Base-by-base conservation (phyloP, 257 asterid genomes). In the Nicotiana tabacum region DNA sequence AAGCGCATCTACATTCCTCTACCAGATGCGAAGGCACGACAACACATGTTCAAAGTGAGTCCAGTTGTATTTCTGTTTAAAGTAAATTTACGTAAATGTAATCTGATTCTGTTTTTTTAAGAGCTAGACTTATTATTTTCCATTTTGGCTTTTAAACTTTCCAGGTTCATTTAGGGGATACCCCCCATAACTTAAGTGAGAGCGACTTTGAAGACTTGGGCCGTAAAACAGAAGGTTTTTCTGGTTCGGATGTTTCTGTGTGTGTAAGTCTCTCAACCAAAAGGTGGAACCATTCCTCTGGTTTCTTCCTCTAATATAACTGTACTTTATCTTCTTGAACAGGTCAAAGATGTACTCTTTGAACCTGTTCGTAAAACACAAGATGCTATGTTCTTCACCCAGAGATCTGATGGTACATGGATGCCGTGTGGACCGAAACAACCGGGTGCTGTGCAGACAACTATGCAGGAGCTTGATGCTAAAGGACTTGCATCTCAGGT, bases 311-410 rank as follows among this genome's bases (percentile, higher is more conserved):
- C 27, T 85, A 61, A 67, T 61, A 30, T 30, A 5, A 29, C n/a
- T 65, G 3, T 17, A 12, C 70, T 13, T 65, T 39, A 72, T 61
- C 64, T 83, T 81, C 70, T 84, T 56, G 66, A 33, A 87, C 83
- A 96, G 99, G 99, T 96, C 57, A 96, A 96, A 86, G 98, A 96
- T 83, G 99, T 96, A 33, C 89, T 96, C 60, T 94, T 96, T 81
- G 98, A 96, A 83, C 99, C 99, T 78, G 97, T 96, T 58, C 96
- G 99, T 16, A 96, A 96, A 88, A 96, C 99, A 2, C 99, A 96
- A 88, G 99, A 94, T 82, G 99, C 99, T 30, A 92, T 93, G 98
- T 90, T 84, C 88, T 96, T 96, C 82, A 48, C 85, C 9, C 89
- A 93, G 85, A 67, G 87, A 60, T 82, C 97, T 82, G 77, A 87